Conservation (phyloP, 495 filamentous ascomycete genomes). For the Penicillium canescens region DNA sequence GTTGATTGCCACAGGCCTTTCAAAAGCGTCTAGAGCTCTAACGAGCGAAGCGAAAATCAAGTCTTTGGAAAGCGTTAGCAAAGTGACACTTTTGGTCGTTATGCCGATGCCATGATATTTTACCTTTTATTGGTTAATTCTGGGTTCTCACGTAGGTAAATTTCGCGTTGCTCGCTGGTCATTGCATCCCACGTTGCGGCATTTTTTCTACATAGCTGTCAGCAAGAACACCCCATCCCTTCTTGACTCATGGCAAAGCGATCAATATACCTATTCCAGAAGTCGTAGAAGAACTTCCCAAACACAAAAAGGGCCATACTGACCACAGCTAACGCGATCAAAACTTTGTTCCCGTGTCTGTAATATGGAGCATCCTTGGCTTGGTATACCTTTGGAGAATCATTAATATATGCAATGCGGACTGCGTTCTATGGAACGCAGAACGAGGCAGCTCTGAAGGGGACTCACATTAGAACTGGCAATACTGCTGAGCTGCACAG, state of each 20-base stretch:
- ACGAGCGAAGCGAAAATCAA: slow-evolving; percentile 49
- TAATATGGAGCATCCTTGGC: slow-evolving; percentile 15
- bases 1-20: no score
- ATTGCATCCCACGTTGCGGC: slow-evolving; percentile 54
- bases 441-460: not conserved
- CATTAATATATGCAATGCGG: not conserved
- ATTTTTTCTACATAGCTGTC: slow-evolving; percentile 20
- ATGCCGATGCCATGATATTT: no score
- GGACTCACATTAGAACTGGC: slow-evolving; percentile 14
- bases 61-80: slow-evolving; percentile 22
- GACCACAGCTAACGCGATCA: slow-evolving; percentile 50
- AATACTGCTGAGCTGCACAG: slow-evolving; percentile 9
- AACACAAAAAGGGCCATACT: slow-evolving; percentile 57
- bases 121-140: slow-evolving; percentile 69
- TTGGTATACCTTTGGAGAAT: slow-evolving; percentile 4
- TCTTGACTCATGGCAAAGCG: no score
- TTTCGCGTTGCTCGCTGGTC: slow-evolving; percentile 56
- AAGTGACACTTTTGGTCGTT: no score
- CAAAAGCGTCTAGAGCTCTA: no score
- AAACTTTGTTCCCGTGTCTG: slow-evolving; percentile 16
- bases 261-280: slow-evolving; percentile 48
- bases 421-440: no score
- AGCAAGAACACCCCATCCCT: slow-evolving; percentile 6
- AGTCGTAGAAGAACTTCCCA: slow-evolving; percentile 62
- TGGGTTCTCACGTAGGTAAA: slow-evolving; percentile 61